Conservation (phyloP, 2,329 filamentous ascomycete species). For the Exophiala lecanii-corni region DNA sequence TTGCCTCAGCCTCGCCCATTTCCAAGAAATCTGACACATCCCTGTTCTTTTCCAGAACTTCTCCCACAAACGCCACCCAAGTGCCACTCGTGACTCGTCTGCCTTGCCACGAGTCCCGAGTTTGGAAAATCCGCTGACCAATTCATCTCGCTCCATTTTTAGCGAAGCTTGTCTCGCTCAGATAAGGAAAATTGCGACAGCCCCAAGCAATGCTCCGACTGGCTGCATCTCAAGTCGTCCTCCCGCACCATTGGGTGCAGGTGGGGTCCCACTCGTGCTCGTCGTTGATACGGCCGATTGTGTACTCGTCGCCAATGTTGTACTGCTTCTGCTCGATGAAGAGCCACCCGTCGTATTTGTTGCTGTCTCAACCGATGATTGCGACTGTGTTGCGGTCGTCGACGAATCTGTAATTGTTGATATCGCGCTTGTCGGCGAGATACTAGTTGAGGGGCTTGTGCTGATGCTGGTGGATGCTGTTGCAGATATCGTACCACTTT, state of each 20-base stretch:
- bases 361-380: no score
- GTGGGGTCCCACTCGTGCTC: not conserved
- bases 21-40: no score
- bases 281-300: not conserved
- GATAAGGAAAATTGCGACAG: not conserved
- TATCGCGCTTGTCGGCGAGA: no score
- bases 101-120: no score
- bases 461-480: no score
- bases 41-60: not conserved
- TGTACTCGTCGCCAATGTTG: conserved; percentile 1
- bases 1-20: not conserved
- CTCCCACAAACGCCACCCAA: not conserved
- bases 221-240: not conserved
- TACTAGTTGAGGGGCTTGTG: no score
- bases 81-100: no score
- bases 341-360: not conserved
- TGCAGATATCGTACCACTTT: no score
- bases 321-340: not conserved
- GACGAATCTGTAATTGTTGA: no score
- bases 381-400: no score
- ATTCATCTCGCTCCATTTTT: not conserved
- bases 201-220: not conserved
- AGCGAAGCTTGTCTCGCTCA: conserved; percentile 1
- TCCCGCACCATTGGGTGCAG: not conserved
- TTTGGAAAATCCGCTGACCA: not conserved